These are phyloP conservation scores for Capsicum pubescens DNA, from an alignment of 257 asterid species.

Conservation along the genomic window DNA sequence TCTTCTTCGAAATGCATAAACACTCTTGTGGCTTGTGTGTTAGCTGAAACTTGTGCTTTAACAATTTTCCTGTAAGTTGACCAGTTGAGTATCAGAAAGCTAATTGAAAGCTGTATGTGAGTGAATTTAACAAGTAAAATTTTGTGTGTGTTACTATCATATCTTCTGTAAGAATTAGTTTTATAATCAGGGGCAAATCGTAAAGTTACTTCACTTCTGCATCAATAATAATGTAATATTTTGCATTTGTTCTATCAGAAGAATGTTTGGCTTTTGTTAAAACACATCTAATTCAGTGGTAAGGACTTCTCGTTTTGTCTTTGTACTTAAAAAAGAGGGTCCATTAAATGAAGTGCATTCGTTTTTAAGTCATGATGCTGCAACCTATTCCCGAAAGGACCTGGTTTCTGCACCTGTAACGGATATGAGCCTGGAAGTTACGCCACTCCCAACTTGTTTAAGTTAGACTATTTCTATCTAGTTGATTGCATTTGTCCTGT, in stretches of 20 bases:
- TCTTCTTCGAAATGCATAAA: not conserved
- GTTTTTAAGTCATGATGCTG: constrained; percentile 1
- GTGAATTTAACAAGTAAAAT: constrained; percentile 9
- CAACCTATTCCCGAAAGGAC: not conserved
- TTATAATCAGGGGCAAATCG: not conserved
- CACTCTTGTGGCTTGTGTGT: not conserved
- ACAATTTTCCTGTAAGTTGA: not conserved
- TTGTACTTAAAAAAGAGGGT: constrained; percentile 7
- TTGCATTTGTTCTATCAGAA: constrained; percentile 1
- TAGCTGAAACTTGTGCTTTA: constrained; percentile 6
- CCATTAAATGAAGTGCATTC: constrained; percentile 7
- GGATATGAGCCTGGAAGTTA: constrained; percentile 20
- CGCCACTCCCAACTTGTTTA: not conserved
- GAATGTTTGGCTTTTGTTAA: not conserved
- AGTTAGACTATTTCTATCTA: not conserved
- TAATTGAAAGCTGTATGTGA: constrained; percentile 14
- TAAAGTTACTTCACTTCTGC: constrained; percentile 9
- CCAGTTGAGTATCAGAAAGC: not conserved
- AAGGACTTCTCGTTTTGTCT: constrained; percentile 6
- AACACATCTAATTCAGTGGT: constrained; percentile 12
- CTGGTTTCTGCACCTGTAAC: not conserved
- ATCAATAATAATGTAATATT: not conserved
- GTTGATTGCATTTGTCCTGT: constrained; percentile 6
- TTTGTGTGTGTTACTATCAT: not conserved
- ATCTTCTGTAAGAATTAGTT: constrained; percentile 14